These are phyloP conservation scores for Dothideomycetidae sp. DNA, from an alignment of 2,329 filamentous ascomycete species.

Conservation along the genomic window DNA sequence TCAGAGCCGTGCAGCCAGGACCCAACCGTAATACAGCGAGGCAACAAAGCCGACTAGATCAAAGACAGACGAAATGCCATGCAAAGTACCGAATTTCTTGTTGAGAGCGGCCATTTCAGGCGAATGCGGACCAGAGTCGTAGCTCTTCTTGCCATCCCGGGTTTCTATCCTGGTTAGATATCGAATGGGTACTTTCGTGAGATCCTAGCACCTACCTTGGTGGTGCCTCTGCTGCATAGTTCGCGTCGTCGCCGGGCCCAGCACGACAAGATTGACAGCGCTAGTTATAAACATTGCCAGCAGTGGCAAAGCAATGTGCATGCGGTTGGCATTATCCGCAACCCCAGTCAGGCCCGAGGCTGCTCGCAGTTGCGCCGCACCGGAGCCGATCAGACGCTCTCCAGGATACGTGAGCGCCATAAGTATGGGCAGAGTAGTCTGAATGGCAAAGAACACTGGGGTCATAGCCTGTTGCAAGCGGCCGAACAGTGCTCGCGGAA, in stretches of 20 bases:
- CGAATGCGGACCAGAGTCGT: slow-evolving; percentile 65
- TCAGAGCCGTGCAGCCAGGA: slow-evolving; percentile 37
- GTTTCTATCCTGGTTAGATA: no score
- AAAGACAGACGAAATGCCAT: slow-evolving; percentile 66
- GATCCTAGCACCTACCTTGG: slow-evolving; percentile 61
- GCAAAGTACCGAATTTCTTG: slow-evolving; percentile 62
- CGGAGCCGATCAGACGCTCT: slow-evolving; percentile 23
- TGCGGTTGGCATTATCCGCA: slow-evolving; percentile 45
- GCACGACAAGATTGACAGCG: slow-evolving; percentile 51
- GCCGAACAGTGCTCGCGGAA: slow-evolving; percentile 69
- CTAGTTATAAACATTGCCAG: slow-evolving; percentile 56
- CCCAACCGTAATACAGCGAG: slow-evolving; percentile 63
- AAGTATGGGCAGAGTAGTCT: slow-evolving; percentile 58
- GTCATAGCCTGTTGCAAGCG: slow-evolving; percentile 69
- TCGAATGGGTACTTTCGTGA: no score
- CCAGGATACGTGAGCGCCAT: slow-evolving; percentile 70
- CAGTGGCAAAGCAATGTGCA: slow-evolving; percentile 53
- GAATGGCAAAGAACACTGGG: slow-evolving; percentile 76
- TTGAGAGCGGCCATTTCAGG: slow-evolving; percentile 72
- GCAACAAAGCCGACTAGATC: slow-evolving; percentile 60
- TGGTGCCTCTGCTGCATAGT: slow-evolving; percentile 62
- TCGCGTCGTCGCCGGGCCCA: slow-evolving; percentile 62
- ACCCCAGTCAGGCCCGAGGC: slow-evolving; percentile 25
- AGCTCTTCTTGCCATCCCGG: slow-evolving; percentile 76
- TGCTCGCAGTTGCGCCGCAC: slow-evolving; percentile 14